These are phyloP conservation scores for Ustilago crameri DNA, from an alignment of 1,284 basidiomycete genomes.

Conservation along the genomic window DNA sequence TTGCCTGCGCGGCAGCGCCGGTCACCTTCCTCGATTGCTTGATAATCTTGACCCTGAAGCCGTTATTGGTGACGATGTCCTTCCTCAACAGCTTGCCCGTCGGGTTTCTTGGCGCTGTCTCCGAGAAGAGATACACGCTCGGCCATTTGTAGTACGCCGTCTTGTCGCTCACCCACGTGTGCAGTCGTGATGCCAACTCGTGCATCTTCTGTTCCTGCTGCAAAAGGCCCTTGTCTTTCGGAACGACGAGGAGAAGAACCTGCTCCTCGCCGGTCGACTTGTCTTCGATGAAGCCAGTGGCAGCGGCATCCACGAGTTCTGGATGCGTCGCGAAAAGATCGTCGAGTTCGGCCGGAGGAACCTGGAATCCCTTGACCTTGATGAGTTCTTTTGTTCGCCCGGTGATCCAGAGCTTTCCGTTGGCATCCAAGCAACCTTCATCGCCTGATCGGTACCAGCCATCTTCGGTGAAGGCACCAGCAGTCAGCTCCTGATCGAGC, in stretches of 20 bases:
- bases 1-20: conserved; percentile 13
- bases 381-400: conserved; percentile 57
- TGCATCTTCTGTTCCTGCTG: conserved; percentile 23
- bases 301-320: conserved; percentile 43
- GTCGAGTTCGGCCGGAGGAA: conserved; percentile 56
- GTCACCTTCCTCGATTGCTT: conserved; percentile 25
- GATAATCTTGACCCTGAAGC: conserved; percentile 26
- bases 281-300: conserved; percentile 32
- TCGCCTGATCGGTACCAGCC: conserved; percentile 57
- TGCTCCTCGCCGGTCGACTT: conserved; percentile 36
- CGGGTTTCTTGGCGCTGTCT: conserved; percentile 31
- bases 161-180: conserved; percentile 43
- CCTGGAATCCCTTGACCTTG: conserved; percentile 60
- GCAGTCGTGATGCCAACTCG: conserved; percentile 23
- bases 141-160: conserved; percentile 56
- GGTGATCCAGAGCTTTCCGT: conserved; percentile 58
- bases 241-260: conserved; percentile 39
- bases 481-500: conserved; percentile 39
- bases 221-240: conserved; percentile 30
- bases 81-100: conserved; percentile 49
- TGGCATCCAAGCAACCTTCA: conserved; percentile 51
- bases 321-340: conserved; percentile 45
- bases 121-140: conserved; percentile 36
- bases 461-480: conserved; percentile 45
- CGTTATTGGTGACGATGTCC: conserved; percentile 29